Percentiles rank a stretch among this genome's conserved stretches.
Evolutionary conservation across 139 green algal genomes (phyloP).

Genomic region (Pleodorina starrii): DNA sequence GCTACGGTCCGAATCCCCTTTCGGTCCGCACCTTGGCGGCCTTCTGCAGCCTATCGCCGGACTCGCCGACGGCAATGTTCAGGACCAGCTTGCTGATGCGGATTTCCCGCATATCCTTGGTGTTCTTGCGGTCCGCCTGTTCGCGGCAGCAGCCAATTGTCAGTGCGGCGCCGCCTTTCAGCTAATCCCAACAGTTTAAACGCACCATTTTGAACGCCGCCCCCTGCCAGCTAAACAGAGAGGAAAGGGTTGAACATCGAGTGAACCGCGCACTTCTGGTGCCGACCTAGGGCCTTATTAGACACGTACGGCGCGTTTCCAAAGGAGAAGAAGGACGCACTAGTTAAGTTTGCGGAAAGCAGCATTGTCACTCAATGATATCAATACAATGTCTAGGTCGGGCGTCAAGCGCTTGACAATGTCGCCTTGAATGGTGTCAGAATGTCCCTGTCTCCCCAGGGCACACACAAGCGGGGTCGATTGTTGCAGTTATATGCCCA

Average conservation of each 20-base stretch:
- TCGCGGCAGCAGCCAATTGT: not conserved
- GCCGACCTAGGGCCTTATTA: not conserved
- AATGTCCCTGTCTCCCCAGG: no score
- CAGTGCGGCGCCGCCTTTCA: conserved; percentile 20
- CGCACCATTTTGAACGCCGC: conserved; percentile 49
- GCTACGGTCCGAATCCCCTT: not conserved
- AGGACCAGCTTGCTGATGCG: conserved; percentile 98
- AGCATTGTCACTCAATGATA: no score
- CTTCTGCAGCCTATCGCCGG: conserved; percentile 98
- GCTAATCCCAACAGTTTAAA: not conserved
- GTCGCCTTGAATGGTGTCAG: no score
- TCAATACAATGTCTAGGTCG: no score
- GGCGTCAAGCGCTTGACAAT: no score
- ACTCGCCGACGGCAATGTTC: conserved; percentile 99
- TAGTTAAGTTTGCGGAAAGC: no score
- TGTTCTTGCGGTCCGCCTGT: conserved; percentile 83
- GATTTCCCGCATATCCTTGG: conserved; percentile 97
- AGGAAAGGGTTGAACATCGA: not conserved
- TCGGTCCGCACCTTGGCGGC: conserved; percentile 90
- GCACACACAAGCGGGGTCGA: no score
- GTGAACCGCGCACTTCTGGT: not conserved
- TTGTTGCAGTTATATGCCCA: no score
- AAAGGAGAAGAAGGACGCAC: no score
- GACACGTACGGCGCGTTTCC: no score
- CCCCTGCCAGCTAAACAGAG: conserved; percentile 30